These are phyloP conservation scores for Populus trichocarpa DNA, from an alignment of 441 rosid genomes.

Conservation along the genomic window DNA sequence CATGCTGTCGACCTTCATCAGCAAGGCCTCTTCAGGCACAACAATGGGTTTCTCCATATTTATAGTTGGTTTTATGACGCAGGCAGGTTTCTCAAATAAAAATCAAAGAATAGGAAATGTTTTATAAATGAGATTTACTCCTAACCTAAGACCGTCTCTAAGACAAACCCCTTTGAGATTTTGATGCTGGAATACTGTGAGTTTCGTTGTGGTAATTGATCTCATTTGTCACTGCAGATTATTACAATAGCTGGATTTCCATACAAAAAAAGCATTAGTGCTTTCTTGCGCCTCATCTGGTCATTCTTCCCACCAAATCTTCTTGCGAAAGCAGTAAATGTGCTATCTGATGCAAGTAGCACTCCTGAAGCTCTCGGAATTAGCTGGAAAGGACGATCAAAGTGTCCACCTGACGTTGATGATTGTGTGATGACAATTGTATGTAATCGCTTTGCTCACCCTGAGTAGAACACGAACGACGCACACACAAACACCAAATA, in stretches of 20 bases:
- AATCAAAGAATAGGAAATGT: neutral
- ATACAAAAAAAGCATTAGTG: slow-evolving; percentile 25
- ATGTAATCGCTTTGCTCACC: slow-evolving; percentile 23
- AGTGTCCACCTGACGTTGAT: slow-evolving; percentile 38
- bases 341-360: slow-evolving; percentile 52
- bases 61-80: slow-evolving; percentile 73
- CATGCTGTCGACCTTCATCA: slow-evolving; percentile 66
- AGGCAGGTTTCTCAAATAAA: slow-evolving; percentile 45
- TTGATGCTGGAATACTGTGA: neutral
- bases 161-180: neutral
- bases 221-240: slow-evolving; percentile 41
- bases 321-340: slow-evolving; percentile 47
- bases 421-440: slow-evolving; percentile 73
- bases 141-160: neutral
- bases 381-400: slow-evolving; percentile 65
- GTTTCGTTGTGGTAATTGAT: neutral
- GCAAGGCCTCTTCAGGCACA: slow-evolving; percentile 80
- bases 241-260: slow-evolving; percentile 57
- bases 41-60: slow-evolving; percentile 79
- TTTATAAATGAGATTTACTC: neutral
- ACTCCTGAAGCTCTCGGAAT: slow-evolving; percentile 61
- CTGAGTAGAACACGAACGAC: neutral
- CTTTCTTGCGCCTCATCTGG: slow-evolving; percentile 49
- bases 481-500: neutral
- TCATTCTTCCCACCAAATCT: slow-evolving; percentile 90